phyloP scores from a whole-genome alignment of 495 filamentous ascomycete genomes.

The Antarctomyces pellizariae region DNA sequence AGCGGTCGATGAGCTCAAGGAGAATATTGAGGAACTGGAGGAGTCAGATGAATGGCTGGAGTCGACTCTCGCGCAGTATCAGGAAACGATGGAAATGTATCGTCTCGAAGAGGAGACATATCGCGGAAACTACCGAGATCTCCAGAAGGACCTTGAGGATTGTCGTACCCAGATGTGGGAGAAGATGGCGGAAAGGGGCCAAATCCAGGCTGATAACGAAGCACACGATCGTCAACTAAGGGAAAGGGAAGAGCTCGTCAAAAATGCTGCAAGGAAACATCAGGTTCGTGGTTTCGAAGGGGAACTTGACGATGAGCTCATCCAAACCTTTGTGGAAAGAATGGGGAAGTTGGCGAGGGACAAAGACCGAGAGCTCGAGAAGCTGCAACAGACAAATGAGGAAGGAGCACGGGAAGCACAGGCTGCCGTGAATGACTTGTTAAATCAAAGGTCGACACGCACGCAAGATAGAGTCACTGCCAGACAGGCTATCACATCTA shows the following conservation, averaged over 20 bases:
- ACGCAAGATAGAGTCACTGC: conserved; percentile 46
- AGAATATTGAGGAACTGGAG: conserved; percentile 45
- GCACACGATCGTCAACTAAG: conserved; percentile 61
- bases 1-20: conserved; percentile 42
- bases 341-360: conserved; percentile 53
- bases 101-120: conserved; percentile 36
- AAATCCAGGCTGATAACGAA: conserved; percentile 62
- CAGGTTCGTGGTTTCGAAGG: conserved; percentile 66
- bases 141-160: conserved; percentile 36
- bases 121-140: conserved; percentile 33
- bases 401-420: conserved; percentile 45
- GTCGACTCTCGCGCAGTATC: conserved; percentile 58
- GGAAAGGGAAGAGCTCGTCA: conserved; percentile 45
- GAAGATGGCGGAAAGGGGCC: conserved; percentile 68
- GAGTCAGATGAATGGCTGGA: conserved; percentile 63
- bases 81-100: conserved; percentile 41
- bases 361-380: conserved; percentile 52
- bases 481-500: conserved; percentile 38
- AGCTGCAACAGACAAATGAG: conserved; percentile 44
- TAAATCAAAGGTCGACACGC: conserved; percentile 38
- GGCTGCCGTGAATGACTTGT: conserved; percentile 39
- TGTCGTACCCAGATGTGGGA: conserved; percentile 30
- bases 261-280: conserved; percentile 53
- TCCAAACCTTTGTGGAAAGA: conserved; percentile 53
- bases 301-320: conserved; percentile 46